phyloP scores from a whole-genome alignment of 805 yeast species.

The Torulaspora maleeae region DNA sequence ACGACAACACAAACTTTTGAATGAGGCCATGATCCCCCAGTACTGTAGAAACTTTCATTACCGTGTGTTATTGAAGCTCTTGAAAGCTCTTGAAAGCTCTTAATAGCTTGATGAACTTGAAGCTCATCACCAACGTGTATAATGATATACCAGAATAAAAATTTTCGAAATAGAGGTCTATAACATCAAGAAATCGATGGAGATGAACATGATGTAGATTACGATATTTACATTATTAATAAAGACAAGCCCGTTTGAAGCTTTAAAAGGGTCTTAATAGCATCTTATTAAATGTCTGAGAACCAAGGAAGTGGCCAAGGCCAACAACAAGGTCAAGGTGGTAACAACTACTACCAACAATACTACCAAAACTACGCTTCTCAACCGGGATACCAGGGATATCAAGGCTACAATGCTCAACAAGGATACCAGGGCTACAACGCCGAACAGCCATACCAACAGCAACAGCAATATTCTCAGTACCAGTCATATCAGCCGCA shows the following conservation, averaged over 20 bases:
- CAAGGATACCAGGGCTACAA: constrained; percentile 10
- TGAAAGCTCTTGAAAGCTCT: too few relatives aligned
- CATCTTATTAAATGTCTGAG: constrained; percentile 15
- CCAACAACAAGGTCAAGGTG: constrained; percentile 22
- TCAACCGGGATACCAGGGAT: constrained; percentile 25
- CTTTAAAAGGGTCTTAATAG: not conserved
- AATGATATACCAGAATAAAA: not conserved
- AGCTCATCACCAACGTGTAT: too few relatives aligned
- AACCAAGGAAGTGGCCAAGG: constrained; percentile 28
- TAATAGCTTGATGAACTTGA: too few relatives aligned
- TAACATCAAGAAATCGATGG: too few relatives aligned
- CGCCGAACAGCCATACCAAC: constrained; percentile 7
- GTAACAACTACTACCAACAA: constrained; percentile 21
- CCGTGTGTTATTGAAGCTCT: too few relatives aligned
- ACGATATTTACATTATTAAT: not conserved
- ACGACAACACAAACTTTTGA: too few relatives aligned
- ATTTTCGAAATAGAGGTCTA: too few relatives aligned
- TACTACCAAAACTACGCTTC: constrained; percentile 27
- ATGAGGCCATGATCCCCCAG: too few relatives aligned
- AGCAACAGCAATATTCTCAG: constrained; percentile 12
- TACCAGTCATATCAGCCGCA: constrained; percentile 16
- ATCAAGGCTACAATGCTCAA: constrained; percentile 24
- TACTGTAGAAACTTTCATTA: too few relatives aligned
- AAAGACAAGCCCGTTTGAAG: not conserved
- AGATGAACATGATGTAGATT: not conserved